Conservation (phyloP, 441 rosid species). For the Pelargonium australe region DNA sequence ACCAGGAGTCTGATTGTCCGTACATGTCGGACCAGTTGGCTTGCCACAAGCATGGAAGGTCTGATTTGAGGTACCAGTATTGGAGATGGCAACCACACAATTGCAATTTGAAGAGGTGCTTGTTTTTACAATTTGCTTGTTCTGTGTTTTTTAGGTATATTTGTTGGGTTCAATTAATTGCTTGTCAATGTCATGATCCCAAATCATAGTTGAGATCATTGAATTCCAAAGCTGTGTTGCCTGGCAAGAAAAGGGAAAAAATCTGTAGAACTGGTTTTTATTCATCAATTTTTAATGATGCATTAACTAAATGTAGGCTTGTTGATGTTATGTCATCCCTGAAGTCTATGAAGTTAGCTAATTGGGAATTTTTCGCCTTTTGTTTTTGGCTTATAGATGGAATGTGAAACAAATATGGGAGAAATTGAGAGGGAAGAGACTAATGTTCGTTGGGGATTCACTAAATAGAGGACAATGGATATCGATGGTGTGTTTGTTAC, state of each 20-base stretch:
- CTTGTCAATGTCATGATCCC: neutral
- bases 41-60: conserved; percentile 90
- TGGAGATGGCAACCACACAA: conserved; percentile 97
- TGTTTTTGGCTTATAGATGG: conserved; percentile 48
- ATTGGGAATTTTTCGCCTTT: neutral
- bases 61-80: conserved; percentile 61
- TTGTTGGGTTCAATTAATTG: neutral
- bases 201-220: neutral
- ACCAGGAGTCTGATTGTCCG: conserved; percentile 75
- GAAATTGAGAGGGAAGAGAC: conserved; percentile 83
- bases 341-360: conserved; percentile 5
- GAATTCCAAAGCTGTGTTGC: neutral
- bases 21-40: conserved; percentile 97
- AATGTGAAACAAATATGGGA: conserved; percentile 82
- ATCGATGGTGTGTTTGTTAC: conserved; percentile 85
- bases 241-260: neutral
- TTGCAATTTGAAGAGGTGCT: conserved; percentile 74
- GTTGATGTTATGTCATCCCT: neutral
- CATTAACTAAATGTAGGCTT: conserved; percentile 9
- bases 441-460: conserved; percentile 97
- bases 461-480: conserved; percentile 96
- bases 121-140: neutral
- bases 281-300: neutral
- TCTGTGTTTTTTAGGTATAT: no score
- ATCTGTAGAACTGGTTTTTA: neutral